Conservation (phyloP, 441 rosid genomes). For the Erodium trifolium region DNA sequence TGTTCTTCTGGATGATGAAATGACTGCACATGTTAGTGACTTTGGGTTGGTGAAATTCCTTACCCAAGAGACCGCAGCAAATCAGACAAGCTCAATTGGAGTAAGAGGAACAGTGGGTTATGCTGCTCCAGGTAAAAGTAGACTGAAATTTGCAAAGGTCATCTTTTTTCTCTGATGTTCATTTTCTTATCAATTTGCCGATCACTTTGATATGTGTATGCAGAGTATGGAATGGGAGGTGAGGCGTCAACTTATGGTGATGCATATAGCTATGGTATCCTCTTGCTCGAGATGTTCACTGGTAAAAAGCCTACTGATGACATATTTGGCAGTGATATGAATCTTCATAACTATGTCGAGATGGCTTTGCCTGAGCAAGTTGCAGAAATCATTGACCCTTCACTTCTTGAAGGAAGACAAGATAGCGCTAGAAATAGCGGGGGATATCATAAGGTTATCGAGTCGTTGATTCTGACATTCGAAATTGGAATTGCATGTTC, state of each 20-base stretch:
- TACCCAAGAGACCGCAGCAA: rapidly evolving
- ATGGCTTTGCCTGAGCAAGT: not conserved
- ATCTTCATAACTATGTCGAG: not conserved
- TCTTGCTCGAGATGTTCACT: not conserved
- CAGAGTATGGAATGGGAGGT: constrained; percentile 8
- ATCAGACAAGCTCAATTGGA: constrained; percentile 4
- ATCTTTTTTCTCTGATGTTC: not conserved
- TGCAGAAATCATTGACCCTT: not conserved
- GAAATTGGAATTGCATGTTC: not conserved
- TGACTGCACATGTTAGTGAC: constrained; percentile 12
- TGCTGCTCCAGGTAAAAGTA: constrained; percentile 4
- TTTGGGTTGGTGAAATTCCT: constrained; percentile 11
- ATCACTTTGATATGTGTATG: not conserved
- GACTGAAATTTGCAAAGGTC: not conserved
- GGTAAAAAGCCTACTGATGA: not conserved
- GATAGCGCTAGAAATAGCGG: not conserved
- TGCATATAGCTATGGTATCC: not conserved
- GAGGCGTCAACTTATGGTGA: not conserved
- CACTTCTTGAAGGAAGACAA: not conserved
- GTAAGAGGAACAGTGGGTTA: not conserved
- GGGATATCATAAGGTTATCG: not conserved
- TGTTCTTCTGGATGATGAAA: constrained; percentile 6
- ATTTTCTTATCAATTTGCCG: not conserved
- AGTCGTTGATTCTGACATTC: not conserved
- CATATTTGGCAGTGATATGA: not conserved